Base-by-base conservation (phyloP, 176 grass and related monocot genomes). In the Paspalum vaginatum region DNA sequence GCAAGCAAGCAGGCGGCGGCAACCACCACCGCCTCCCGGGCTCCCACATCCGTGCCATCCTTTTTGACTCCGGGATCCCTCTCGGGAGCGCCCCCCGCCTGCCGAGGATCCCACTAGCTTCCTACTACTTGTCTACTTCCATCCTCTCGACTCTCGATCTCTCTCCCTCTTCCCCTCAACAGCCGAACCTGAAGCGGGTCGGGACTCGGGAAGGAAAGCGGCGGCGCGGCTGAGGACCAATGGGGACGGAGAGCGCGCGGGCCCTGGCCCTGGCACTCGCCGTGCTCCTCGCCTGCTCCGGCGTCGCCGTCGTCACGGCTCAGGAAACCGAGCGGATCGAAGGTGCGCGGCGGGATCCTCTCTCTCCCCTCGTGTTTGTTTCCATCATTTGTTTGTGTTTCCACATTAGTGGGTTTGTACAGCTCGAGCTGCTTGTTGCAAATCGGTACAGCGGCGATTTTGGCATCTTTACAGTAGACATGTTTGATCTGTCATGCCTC, bases 291-390 rank as follows among this genome's bases (percentile, higher is more conserved):
- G 52, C 50, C 72, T 58, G 11, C 72, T 41, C 54, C 39, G 38
- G 0, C 72, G 8, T 75, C 7, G 53, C 40, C 0, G 51, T 17
- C 18, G 72, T 55, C 54, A 44, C 39, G 54, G 72, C 54, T 38
- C 72, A 75, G 72, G 72, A 59, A 10, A 75, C 72, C n/a, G 72
- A 75, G 72, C 72, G 72, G 72, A 75, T 75, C 72, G 54, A 75
- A 75, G 72, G 72, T 75, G 42, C 72, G 4, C 27, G 9, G 65
- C 10, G 18, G 18, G 20, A 24, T n/a, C n/a, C n/a, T 22, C 54
- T 22, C 7, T 2, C n/a, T n/a, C n/a, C n/a, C n/a, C n/a, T n/a
- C n/a, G n/a, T n/a, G n/a, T n/a, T n/a, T n/a, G n/a, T n/a, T n/a
- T n/a, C n/a, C n/a, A n/a, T n/a, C n/a, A n/a, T n/a, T n/a, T n/a